Base-by-base conservation (phyloP, 2,329 filamentous ascomycete species). In the Penicillium palitans region DNA sequence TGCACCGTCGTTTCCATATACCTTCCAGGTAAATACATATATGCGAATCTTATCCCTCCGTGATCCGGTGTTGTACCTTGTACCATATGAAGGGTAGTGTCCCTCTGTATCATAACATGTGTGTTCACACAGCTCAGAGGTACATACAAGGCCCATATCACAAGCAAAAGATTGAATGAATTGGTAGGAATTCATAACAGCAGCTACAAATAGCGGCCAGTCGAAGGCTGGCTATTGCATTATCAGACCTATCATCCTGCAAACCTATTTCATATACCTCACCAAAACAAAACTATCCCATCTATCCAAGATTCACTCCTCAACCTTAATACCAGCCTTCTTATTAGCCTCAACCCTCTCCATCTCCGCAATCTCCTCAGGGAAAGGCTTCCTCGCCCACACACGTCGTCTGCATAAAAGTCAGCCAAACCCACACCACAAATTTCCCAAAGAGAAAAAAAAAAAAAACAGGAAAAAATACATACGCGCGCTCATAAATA, bases 401-500 rank as follows among this genome's bases (percentile, higher is more conserved):
- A 66, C 61, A 8, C 64, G 51, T 46, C 62, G 56, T n/a, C 64
- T 66, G 35, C 4, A 49, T 1, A 21, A 42, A 12, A 15, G n/a
- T 51, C 50, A 57, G 42, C 41, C 17, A 12, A 24, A 29, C 6
- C 21, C 21, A 47, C 15, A 19, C n/a, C 35, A 9, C 12, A 17
- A n/a, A 8, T 7, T 4, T 3, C 33, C 3, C 33, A 17, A 8
- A 17, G 7, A 17, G n/a, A n/a, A 17, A 9, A 0, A 17, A 37
- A n/a, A 19, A 35, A 9, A 0, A 17, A 37, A n/a, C 17, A 35
- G 3, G 35, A 25, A 33, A 21, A 12, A 40, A n/a, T 17, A 62
- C 62, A 59, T 37, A 64, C 63, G 61, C 65, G 10, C 55, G 58
- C 42, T 67, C 60, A 57, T 65, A 67, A 6, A 48, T 53, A 48